Evolutionary conservation across 306 rosid genomes (phyloP).

Genomic region (Pyrus communis): DNA sequence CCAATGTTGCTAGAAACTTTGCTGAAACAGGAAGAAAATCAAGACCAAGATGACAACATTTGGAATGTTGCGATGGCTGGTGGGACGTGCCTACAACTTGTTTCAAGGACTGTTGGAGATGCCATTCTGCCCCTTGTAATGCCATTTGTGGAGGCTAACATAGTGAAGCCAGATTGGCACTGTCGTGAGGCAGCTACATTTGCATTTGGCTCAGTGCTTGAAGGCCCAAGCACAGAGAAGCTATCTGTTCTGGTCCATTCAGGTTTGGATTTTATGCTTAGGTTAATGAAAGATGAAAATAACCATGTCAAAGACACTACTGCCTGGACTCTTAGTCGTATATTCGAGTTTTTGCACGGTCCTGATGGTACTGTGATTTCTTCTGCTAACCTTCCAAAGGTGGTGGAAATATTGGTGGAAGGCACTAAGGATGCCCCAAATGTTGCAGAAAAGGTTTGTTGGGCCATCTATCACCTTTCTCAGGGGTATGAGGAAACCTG

Average conservation of each 20-base stretch:
- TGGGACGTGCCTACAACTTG: constrained; percentile 31
- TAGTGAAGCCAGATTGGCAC: constrained; percentile 27
- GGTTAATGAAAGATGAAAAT: constrained; percentile 24
- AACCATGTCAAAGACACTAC: constrained; percentile 33
- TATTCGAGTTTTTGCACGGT: constrained; percentile 28
- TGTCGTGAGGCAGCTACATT: constrained; percentile 33
- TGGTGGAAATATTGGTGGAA: constrained; percentile 25
- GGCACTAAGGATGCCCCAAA: constrained; percentile 27
- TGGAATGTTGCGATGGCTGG: constrained; percentile 39
- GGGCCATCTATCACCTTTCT: constrained; percentile 29
- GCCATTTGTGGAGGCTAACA: constrained; percentile 34
- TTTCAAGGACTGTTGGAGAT: constrained; percentile 30
- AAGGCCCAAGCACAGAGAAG: constrained; percentile 25
- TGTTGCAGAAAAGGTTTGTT: constrained; percentile 31
- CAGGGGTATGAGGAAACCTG: constrained; percentile 26
- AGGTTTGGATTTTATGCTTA: constrained; percentile 24
- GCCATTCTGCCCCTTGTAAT: constrained; percentile 28
- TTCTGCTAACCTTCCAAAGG: constrained; percentile 17
- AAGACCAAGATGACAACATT: constrained; percentile 25
- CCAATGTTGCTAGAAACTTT: constrained; percentile 31
- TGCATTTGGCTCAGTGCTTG: constrained; percentile 33
- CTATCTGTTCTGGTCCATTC: constrained; percentile 19
- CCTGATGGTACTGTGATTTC: constrained; percentile 25
- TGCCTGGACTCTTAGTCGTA: constrained; percentile 34
- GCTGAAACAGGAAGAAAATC: constrained; percentile 34